phyloP scores from a whole-genome alignment of 2,329 filamentous ascomycete species.

The Cadophora sp. region DNA sequence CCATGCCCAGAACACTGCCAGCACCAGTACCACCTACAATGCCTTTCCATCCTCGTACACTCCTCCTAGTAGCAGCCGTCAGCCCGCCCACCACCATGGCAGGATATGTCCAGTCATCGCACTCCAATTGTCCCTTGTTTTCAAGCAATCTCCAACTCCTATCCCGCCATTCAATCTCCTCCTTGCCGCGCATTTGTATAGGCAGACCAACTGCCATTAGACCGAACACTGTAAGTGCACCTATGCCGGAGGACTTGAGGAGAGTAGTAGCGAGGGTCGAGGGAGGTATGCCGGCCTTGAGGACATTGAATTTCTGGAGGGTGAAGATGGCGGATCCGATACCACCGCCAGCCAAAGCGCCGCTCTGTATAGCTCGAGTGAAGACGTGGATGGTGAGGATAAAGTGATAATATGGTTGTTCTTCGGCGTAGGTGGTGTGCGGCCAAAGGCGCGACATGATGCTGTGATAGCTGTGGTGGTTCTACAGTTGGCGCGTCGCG shows the following conservation, averaged over 20 bases:
- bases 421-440: conserved; percentile 65
- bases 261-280: conserved; percentile 47
- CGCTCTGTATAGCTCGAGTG: conserved; percentile 60
- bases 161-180: conserved; percentile 69
- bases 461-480: too few relatives aligned
- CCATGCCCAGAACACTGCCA: conserved; percentile 57
- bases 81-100: conserved; percentile 50
- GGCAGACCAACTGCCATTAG: conserved; percentile 53
- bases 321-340: conserved; percentile 47
- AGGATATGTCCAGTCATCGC: conserved; percentile 61
- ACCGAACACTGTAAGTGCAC: conserved; percentile 53
- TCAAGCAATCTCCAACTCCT: conserved; percentile 66
- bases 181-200: conserved; percentile 60
- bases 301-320: conserved; percentile 31
- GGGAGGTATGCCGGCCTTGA: conserved; percentile 18
- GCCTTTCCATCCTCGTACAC: conserved; percentile 49
- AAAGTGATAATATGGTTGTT: conserved; percentile 60
- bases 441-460: conserved; percentile 59
- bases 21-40: conserved; percentile 53
- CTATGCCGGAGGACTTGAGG: conserved; percentile 54
- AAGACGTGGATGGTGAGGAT: conserved; percentile 67
- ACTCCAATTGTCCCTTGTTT: conserved; percentile 62
- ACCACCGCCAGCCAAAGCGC: conserved; percentile 56
- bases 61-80: conserved; percentile 42
- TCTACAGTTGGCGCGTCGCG: too few relatives aligned